Percentiles rank a stretch among this genome's conserved stretches.
Evolutionary conservation across 805 yeast genomes (phyloP).

Genomic region (Danielia oregonensis): DNA sequence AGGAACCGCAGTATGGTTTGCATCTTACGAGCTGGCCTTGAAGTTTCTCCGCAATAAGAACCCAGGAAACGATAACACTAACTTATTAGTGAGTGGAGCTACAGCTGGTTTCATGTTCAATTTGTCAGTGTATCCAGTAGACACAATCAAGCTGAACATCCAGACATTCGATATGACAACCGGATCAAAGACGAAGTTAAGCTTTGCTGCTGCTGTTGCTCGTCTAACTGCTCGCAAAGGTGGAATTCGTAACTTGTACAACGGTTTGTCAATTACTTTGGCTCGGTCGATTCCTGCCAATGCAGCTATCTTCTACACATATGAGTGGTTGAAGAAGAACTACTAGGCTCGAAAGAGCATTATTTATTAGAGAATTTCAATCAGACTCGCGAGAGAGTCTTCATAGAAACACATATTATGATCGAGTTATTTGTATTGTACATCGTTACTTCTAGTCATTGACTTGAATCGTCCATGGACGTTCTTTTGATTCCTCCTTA

Average conservation of each 20-base stretch:
- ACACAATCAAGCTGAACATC: conserved; percentile 82
- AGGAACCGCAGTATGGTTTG: conserved; percentile 94
- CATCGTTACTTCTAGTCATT: no score
- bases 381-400: neutral
- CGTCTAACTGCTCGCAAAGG: conserved; percentile 31
- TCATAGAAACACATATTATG: neutral
- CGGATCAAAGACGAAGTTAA: conserved; percentile 19
- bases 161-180: conserved; percentile 52
- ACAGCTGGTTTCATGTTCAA: conserved; percentile 82
- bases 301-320: conserved; percentile 78
- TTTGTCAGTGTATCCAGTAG: conserved; percentile 79
- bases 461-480: no score
- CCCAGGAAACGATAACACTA: conserved; percentile 31
- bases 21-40: conserved; percentile 66
- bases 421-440: no score
- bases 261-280: conserved; percentile 81
- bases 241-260: conserved; percentile 72
- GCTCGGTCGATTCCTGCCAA: conserved; percentile 85
- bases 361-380: no score
- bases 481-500: no score
- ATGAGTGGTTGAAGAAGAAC: conserved; percentile 55
- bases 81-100: conserved; percentile 75
- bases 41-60: conserved; percentile 28
- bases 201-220: conserved; percentile 34
- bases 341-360: neutral